Conservation (phyloP, 1,139 yeast species). For the Geotrichum bryndzae region DNA sequence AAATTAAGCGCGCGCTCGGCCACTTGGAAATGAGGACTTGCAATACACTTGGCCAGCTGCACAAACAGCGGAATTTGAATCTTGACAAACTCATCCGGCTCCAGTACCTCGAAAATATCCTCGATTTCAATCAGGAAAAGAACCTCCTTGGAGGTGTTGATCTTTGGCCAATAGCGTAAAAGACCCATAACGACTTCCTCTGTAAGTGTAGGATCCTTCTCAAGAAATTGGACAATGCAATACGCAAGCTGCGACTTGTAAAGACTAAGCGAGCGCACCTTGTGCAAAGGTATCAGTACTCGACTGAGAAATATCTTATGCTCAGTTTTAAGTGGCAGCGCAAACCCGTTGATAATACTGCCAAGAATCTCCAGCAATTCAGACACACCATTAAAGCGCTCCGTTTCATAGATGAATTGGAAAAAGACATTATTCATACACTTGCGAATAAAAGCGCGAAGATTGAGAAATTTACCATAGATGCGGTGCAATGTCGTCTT, state of each 20-base stretch:
- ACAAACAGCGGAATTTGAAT: slow-evolving; percentile 92
- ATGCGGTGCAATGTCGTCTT: slow-evolving; percentile 93
- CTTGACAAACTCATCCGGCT: slow-evolving; percentile 88
- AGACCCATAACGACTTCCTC: slow-evolving; percentile 94
- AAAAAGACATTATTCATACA: slow-evolving; percentile 87
- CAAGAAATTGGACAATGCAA: slow-evolving; percentile 95
- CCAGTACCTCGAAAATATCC: slow-evolving; percentile 94
- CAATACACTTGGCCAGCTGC: slow-evolving; percentile 87
- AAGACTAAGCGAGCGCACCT: slow-evolving; percentile 77
- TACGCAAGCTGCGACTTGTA: slow-evolving; percentile 97
- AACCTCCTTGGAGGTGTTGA: slow-evolving; percentile 89
- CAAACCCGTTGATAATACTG: slow-evolving; percentile 94
- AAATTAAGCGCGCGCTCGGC: slow-evolving; percentile 91
- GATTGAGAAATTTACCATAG: slow-evolving; percentile 87
- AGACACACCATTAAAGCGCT: slow-evolving; percentile 91
- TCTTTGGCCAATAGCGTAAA: slow-evolving; percentile 94
- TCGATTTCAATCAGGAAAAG: slow-evolving; percentile 94
- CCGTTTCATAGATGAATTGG: slow-evolving; percentile 92
- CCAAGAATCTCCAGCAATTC: slow-evolving; percentile 93
- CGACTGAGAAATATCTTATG: slow-evolving; percentile 89
- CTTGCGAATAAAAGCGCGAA: slow-evolving; percentile 86
- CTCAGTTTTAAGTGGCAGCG: slow-evolving; percentile 92
- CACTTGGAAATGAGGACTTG: slow-evolving; percentile 95
- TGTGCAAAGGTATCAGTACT: slow-evolving; percentile 88
- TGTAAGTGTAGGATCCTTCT: slow-evolving; percentile 84